Percentiles rank a stretch among this genome's conserved stretches.
Evolutionary conservation across 75 land plant species (phyloP).

Genomic region (Azolla pinnata): DNA sequence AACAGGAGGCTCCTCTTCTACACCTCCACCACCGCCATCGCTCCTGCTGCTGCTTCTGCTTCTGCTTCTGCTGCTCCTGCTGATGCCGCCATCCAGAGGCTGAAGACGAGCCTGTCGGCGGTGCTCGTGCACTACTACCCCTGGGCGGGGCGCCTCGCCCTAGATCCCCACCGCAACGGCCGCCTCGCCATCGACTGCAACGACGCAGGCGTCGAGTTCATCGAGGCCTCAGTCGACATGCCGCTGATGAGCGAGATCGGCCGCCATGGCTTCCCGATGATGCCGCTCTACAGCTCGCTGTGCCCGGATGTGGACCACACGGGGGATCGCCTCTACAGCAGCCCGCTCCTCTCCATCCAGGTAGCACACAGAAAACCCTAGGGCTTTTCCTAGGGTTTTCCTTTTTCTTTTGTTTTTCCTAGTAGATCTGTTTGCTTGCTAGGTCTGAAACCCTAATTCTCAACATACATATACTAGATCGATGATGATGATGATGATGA

Average conservation of each 20-base stretch:
- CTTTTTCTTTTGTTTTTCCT: no score
- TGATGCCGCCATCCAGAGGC: neutral
- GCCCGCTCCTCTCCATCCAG: constrained; percentile 2
- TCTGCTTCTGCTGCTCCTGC: neutral
- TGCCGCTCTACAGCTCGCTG: neutral
- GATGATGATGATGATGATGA: no score
- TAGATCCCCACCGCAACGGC: neutral
- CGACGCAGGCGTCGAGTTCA: neutral
- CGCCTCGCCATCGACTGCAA: constrained; percentile 4
- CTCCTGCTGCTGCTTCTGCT: neutral
- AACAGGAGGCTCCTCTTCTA: constrained; percentile 4
- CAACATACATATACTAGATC: no score
- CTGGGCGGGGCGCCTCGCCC: neutral
- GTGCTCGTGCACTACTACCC: neutral
- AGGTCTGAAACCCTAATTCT: no score
- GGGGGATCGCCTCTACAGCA: neutral
- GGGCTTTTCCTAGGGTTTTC: no score
- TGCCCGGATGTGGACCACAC: neutral
- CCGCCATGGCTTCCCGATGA: constrained; percentile 3
- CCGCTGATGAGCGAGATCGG: neutral
- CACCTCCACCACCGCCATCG: no score
- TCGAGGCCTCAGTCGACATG: neutral
- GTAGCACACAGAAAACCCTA: neutral
- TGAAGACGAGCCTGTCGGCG: neutral
- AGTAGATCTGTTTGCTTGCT: no score